phyloP scores from a whole-genome alignment of 257 asterid genomes.

The Solanum clarkiae region DNA sequence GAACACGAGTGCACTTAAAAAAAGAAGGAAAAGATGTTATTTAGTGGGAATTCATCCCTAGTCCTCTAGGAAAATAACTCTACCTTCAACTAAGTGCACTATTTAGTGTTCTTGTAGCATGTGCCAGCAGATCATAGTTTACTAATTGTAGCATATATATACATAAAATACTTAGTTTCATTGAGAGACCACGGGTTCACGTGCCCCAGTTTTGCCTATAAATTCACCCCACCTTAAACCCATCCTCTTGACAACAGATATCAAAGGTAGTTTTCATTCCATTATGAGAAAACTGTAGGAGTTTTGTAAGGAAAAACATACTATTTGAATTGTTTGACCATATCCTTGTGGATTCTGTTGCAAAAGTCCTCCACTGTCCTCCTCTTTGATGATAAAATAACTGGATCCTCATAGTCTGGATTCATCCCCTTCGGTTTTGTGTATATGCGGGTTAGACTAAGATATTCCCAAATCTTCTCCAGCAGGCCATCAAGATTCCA shows the following conservation, averaged over 20 bases:
- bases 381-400: constrained; percentile 82
- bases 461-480: constrained; percentile 94
- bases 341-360: constrained; percentile 82
- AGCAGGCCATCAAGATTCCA: constrained; percentile 99
- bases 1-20: too few relatives aligned
- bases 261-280: background rate
- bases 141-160: too few relatives aligned
- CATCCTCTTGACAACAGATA: background rate
- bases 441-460: constrained; percentile 84
- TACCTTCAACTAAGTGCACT: too few relatives aligned
- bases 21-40: too few relatives aligned
- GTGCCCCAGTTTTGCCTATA: too few relatives aligned
- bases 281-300: background rate
- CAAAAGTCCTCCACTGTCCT: constrained; percentile 92
- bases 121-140: too few relatives aligned
- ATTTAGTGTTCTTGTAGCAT: too few relatives aligned
- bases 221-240: background rate
- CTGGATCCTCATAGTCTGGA: constrained; percentile 98
- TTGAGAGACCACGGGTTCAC: too few relatives aligned
- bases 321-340: constrained; percentile 93
- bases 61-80: too few relatives aligned
- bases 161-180: too few relatives aligned
- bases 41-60: too few relatives aligned
- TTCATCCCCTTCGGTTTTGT: constrained; percentile 99
- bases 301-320: constrained; percentile 17